Conservation (phyloP, 2,329 filamentous ascomycete species). For the Cladosporium oxysporum region DNA sequence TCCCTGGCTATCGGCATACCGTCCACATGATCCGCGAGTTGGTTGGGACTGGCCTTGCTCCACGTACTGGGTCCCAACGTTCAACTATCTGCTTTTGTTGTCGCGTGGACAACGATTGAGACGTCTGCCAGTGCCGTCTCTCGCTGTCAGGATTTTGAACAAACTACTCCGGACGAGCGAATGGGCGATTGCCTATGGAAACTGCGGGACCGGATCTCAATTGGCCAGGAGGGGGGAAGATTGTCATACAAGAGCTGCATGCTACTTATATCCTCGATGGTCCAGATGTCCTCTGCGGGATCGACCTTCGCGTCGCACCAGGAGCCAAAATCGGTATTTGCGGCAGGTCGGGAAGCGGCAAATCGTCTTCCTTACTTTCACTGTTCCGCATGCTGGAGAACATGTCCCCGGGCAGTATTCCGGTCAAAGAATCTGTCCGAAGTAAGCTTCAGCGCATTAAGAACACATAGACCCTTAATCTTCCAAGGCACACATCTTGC, state of each 20-base stretch:
- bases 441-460: too few relatives aligned
- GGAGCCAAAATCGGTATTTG: slow-evolving; percentile 55
- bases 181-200: background rate
- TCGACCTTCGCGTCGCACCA: slow-evolving; percentile 49
- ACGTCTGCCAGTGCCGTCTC: slow-evolving; percentile 59
- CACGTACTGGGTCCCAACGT: slow-evolving; percentile 57
- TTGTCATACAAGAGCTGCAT: background rate
- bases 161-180: slow-evolving; percentile 27
- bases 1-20: background rate
- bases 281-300: slow-evolving; percentile 38
- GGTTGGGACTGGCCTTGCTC: slow-evolving; percentile 28
- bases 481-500: too few relatives aligned
- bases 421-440: too few relatives aligned
- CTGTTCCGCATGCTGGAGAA: slow-evolving; percentile 28
- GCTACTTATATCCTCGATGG: background rate
- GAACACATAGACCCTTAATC: too few relatives aligned
- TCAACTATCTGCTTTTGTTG: slow-evolving; percentile 51
- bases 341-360: slow-evolving; percentile 57
- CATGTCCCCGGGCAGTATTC: background rate
- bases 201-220: background rate
- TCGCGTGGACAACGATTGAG: slow-evolving; percentile 59
- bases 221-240: background rate
- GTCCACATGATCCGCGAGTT: background rate
- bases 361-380: slow-evolving; percentile 50
- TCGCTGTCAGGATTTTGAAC: slow-evolving; percentile 47